phyloP scores from a whole-genome alignment of 768 basidiomycete genomes.

The Naganishia vaughanmartiniae region DNA sequence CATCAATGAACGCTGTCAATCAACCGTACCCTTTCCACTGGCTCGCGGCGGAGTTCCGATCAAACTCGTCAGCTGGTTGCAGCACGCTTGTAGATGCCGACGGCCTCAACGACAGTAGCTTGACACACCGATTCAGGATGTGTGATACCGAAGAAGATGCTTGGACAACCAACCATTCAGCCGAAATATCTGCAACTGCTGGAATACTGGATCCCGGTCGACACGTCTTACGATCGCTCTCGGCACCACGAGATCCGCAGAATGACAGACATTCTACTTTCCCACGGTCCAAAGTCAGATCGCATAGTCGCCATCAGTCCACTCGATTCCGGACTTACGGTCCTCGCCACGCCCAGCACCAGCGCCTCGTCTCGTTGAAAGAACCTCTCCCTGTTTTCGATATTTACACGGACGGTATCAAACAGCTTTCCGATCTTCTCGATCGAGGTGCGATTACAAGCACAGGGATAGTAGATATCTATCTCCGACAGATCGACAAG shows the following conservation, averaged over 20 bases:
- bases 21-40: neutral
- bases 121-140: neutral
- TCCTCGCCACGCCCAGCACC: neutral
- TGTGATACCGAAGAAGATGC: neutral
- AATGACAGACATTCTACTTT: neutral
- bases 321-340: neutral
- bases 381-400: constrained; percentile 11
- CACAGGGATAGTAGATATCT: constrained; percentile 27
- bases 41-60: too few relatives aligned
- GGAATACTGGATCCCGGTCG: neutral
- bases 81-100: neutral
- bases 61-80: neutral
- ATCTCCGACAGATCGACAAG: constrained; percentile 31
- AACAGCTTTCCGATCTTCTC: constrained; percentile 29
- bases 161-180: neutral
- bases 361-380: neutral
- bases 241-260: neutral
- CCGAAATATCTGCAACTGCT: neutral
- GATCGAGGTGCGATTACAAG: constrained; percentile 28
- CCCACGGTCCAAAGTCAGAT: neutral
- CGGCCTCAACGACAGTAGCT: neutral
- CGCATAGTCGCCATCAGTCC: neutral
- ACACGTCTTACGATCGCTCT: neutral
- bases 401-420: constrained; percentile 27
- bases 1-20: too few relatives aligned